Conservation (phyloP, 495 filamentous ascomycete genomes). For the Talaromyces borbonicus region DNA sequence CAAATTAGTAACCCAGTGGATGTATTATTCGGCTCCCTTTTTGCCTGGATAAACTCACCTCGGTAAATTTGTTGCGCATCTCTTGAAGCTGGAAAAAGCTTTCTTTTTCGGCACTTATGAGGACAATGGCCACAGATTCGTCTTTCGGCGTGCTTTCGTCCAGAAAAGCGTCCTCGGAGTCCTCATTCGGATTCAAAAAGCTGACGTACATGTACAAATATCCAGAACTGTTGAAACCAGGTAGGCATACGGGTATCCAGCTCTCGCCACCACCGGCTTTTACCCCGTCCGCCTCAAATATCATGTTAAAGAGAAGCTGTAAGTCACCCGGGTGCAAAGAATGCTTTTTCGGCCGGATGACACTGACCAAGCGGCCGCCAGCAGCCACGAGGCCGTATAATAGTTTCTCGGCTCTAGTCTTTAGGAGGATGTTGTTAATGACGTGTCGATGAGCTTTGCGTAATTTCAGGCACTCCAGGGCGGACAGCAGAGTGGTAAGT, state of each 20-base stretch:
- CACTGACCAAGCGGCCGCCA: constrained; percentile 86
- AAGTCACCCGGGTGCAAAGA: constrained; percentile 93
- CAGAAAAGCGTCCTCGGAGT: constrained; percentile 16
- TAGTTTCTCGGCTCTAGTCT: constrained; percentile 58
- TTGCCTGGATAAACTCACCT: no score
- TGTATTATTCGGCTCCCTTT: no score
- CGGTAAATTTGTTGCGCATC: constrained; percentile 74
- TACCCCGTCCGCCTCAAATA: constrained; percentile 89
- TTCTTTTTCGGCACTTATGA: constrained; percentile 89
- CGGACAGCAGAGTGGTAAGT: constrained; percentile 76
- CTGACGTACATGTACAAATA: constrained; percentile 99
- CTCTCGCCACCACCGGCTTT: constrained; percentile 87
- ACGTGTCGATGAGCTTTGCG: constrained; percentile 75
- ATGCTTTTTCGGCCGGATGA: constrained; percentile 88
- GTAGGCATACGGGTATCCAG: constrained; percentile 94
- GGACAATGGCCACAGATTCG: constrained; percentile 77
- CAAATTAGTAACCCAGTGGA: no score
- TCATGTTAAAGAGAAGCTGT: constrained; percentile 97
- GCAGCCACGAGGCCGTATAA: constrained; percentile 94
- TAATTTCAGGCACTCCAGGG: constrained; percentile 81
- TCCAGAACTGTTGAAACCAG: constrained; percentile 95
- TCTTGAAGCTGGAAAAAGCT: constrained; percentile 79
- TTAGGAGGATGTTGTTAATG: constrained; percentile 82
- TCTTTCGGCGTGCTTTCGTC: constrained; percentile 39
- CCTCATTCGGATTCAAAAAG: constrained; percentile 53